These are phyloP conservation scores for Penicillium chermesinum DNA, from an alignment of 495 filamentous ascomycete genomes.

Conservation along the genomic window DNA sequence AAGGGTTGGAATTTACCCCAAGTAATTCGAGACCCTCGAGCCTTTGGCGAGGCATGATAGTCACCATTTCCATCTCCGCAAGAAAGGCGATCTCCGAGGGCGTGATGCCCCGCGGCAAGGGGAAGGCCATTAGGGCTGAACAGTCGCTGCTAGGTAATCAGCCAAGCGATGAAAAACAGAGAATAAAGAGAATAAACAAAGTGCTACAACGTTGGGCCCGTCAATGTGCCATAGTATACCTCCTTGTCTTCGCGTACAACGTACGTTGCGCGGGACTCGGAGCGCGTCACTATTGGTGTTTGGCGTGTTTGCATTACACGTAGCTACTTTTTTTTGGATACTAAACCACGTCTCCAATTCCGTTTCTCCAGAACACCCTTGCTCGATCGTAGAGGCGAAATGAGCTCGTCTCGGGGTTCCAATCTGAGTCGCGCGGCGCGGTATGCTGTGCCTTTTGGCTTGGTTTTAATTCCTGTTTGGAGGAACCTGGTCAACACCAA, in stretches of 20 bases:
- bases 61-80: constrained; percentile 94
- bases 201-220: neutral
- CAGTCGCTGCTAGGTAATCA: neutral
- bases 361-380: constrained; percentile 1
- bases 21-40: constrained; percentile 81
- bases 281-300: constrained; percentile 19
- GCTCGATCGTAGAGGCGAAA: constrained; percentile 19
- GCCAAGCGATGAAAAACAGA: neutral
- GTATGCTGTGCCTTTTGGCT: constrained; percentile 38
- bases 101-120: constrained; percentile 74
- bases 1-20: constrained; percentile 54
- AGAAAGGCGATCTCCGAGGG: constrained; percentile 90
- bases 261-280: neutral
- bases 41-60: constrained; percentile 84
- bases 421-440: constrained; percentile 38
- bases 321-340: neutral
- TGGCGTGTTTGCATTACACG: constrained; percentile 30
- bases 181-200: neutral
- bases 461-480: constrained; percentile 38
- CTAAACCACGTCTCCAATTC: neutral
- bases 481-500: constrained; percentile 32
- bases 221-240: constrained; percentile 8
- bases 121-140: constrained; percentile 66
- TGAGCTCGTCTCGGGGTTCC: constrained; percentile 34
- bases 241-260: neutral